These are phyloP conservation scores for Glycine tomentella DNA, from an alignment of 306 rosid species.

Conservation along the genomic window DNA sequence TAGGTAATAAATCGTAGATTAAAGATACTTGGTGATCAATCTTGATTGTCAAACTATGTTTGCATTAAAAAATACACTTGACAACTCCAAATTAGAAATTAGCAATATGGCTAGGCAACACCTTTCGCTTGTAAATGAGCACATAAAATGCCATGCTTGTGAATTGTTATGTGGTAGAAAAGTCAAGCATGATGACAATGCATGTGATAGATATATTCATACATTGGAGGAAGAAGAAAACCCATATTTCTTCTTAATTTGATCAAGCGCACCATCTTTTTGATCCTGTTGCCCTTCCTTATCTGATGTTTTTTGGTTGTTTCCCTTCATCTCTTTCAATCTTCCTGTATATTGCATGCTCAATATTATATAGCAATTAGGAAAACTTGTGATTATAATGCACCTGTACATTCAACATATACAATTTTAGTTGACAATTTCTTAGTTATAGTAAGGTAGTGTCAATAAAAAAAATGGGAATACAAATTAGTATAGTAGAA, in stretches of 20 bases:
- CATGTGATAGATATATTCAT: conserved; percentile 44
- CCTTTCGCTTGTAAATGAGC: conserved; percentile 9
- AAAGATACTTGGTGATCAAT: conserved; percentile 9
- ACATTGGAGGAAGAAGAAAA: conserved; percentile 64
- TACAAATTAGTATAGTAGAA: not conserved
- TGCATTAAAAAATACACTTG: conserved; percentile 5
- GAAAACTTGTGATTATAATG: conserved; percentile 13
- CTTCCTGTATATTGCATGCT: conserved; percentile 64
- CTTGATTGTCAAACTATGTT: not conserved
- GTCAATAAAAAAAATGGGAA: not conserved
- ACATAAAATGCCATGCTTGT: conserved; percentile 9
- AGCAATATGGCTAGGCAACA: not conserved
- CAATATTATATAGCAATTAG: conserved; percentile 31
- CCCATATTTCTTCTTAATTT: conserved; percentile 86
- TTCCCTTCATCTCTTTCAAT: conserved; percentile 71
- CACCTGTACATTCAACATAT: not conserved
- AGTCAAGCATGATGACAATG: conserved; percentile 9
- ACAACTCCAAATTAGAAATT: not conserved
- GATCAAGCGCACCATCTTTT: conserved; percentile 65
- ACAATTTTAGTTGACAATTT: not conserved
- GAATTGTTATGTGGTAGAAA: conserved; percentile 4
- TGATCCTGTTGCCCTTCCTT: conserved; percentile 71
- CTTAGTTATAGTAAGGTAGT: not conserved
- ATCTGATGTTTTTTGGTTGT: conserved; percentile 59
- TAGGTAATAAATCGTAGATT: not conserved